Percentiles rank a stretch among this genome's conserved stretches.
Conservation (phyloP, 2,329 filamentous ascomycete species). For the Colletotrichum theobromicola region DNA sequence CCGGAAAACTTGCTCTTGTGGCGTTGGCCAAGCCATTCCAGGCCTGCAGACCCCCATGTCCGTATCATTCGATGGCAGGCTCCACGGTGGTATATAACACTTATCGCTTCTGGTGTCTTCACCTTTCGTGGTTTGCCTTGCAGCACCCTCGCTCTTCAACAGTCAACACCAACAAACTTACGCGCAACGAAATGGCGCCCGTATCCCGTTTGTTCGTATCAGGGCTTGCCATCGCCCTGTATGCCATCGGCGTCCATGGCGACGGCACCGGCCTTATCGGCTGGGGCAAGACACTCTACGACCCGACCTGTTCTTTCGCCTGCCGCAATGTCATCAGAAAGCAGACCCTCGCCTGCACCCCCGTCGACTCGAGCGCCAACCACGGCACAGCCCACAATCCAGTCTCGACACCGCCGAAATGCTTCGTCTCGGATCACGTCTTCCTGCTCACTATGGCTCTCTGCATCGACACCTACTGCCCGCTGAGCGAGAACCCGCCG, state of each 20-base stretch:
- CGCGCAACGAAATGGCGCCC: background rate
- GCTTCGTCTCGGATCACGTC: constrained; percentile 28
- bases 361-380: background rate
- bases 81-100: background rate
- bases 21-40: constrained; percentile 6
- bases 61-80: background rate
- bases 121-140: background rate
- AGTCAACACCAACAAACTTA: background rate
- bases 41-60: background rate
- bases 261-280: constrained; percentile 19
- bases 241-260: background rate
- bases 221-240: background rate
- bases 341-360: constrained; percentile 28
- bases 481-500: background rate
- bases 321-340: constrained; percentile 27
- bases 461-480: constrained; percentile 30
- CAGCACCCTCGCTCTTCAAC: background rate
- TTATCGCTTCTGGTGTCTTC: background rate
- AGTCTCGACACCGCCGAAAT: constrained; percentile 26
- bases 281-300: constrained; percentile 15
- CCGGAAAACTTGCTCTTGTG: constrained; percentile 8
- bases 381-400: constrained; percentile 8
- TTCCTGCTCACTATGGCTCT: constrained; percentile 30
- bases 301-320: constrained; percentile 33
- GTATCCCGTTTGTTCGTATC: background rate